phyloP scores from a whole-genome alignment of 371 early-diverging fungal species.

The Batrachochytrium dendrobatidis region DNA sequence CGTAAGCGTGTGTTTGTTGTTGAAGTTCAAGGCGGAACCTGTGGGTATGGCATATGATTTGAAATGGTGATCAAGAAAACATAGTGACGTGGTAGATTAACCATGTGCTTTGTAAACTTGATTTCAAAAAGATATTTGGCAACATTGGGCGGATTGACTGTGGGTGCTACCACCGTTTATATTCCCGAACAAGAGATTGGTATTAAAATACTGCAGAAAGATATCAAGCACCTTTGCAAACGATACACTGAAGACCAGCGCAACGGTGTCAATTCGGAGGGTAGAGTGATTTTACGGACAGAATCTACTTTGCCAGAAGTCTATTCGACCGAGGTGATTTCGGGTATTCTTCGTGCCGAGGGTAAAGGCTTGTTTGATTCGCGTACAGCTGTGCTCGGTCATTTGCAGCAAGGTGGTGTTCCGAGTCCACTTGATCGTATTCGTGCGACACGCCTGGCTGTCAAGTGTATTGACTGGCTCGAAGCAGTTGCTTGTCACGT shows the following conservation, averaged over 20 bases:
- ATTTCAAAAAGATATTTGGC: slow-evolving; percentile 78
- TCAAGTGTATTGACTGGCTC: slow-evolving; percentile 53
- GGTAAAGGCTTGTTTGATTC: slow-evolving; percentile 87
- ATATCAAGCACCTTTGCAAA: slow-evolving; percentile 70
- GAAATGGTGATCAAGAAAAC: too few relatives aligned
- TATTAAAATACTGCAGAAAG: slow-evolving; percentile 69
- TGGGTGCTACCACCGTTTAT: slow-evolving; percentile 91
- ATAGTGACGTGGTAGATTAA: not conserved
- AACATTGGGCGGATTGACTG: slow-evolving; percentile 79
- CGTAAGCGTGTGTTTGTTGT: slow-evolving; percentile 94
- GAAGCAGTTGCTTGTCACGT: slow-evolving; percentile 20
- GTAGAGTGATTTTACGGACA: slow-evolving; percentile 73
- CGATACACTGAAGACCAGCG: slow-evolving; percentile 61
- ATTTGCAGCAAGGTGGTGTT: slow-evolving; percentile 94
- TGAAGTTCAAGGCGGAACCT: slow-evolving; percentile 96
- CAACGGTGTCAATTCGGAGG: slow-evolving; percentile 56
- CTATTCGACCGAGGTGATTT: slow-evolving; percentile 87
- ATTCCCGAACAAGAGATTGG: slow-evolving; percentile 92
- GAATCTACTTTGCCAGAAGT: slow-evolving; percentile 71
- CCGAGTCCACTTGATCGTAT: slow-evolving; percentile 96
- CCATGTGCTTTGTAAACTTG: too few relatives aligned
- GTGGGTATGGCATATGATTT: slow-evolving; percentile 51
- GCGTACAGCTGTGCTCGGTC: slow-evolving; percentile 88
- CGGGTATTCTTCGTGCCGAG: slow-evolving; percentile 87
- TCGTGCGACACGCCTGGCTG: slow-evolving; percentile 80